A percentile compares a stretch with the other conserved stretches of the same genome.
Conservation (phyloP, 164 flowering plant genomes). For the Piper betle region DNA sequence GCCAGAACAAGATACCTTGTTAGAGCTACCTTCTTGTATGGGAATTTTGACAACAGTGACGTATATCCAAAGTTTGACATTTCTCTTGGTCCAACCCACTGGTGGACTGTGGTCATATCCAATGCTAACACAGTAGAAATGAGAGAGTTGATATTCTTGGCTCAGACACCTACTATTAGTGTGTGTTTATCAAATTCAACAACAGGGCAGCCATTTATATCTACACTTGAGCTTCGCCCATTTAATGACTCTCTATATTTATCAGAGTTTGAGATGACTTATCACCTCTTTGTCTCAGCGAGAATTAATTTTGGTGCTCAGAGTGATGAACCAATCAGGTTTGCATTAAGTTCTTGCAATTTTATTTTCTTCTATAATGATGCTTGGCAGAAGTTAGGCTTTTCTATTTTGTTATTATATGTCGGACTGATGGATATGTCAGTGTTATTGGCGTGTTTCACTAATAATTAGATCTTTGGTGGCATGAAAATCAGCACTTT, state of each 20-base stretch:
- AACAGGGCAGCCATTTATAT: slow-evolving; percentile 90
- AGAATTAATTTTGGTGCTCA: slow-evolving; percentile 94
- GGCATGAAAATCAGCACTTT: not conserved
- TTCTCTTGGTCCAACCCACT: slow-evolving; percentile 79
- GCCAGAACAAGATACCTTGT: slow-evolving; percentile 75
- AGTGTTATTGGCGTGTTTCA: too few relatives aligned
- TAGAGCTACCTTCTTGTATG: slow-evolving; percentile 87
- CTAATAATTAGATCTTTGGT: not conserved
- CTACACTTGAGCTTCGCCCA: slow-evolving; percentile 93
- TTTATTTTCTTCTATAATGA: too few relatives aligned
- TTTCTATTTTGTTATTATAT: too few relatives aligned
- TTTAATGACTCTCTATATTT: slow-evolving; percentile 82
- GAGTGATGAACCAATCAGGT: slow-evolving; percentile 77
- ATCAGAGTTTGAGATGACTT: slow-evolving; percentile 57
- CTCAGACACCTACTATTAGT: slow-evolving; percentile 52
- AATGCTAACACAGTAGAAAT: slow-evolving; percentile 66
- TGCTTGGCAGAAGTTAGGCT: not conserved
- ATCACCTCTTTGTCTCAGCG: slow-evolving; percentile 75
- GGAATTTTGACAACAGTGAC: slow-evolving; percentile 79
- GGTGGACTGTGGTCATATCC: slow-evolving; percentile 89
- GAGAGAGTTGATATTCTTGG: slow-evolving; percentile 71
- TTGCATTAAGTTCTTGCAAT: slow-evolving; percentile 1
- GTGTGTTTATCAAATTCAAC: slow-evolving; percentile 92
- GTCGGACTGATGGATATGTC: not conserved
- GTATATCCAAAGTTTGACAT: slow-evolving; percentile 92